A percentile compares a stretch with the other conserved stretches of the same genome.
phyloP scores from a whole-genome alignment of 2,329 filamentous ascomycete genomes.

The Helotiales sp. region DNA sequence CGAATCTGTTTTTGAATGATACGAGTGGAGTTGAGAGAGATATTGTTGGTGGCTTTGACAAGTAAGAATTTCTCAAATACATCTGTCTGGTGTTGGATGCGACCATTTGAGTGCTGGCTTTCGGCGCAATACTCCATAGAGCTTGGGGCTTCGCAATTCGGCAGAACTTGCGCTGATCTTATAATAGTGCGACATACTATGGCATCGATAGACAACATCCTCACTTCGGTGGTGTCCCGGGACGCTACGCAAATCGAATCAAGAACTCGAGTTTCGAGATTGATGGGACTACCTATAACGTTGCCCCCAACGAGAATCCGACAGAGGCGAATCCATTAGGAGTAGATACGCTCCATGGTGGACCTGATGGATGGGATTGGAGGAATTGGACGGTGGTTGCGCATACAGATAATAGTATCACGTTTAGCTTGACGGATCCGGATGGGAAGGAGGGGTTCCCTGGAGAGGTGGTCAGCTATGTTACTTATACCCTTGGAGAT shows the following conservation, averaged over 20 bases:
- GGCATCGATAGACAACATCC: conserved; percentile 62
- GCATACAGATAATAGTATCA: conserved; percentile 65
- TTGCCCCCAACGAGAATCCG: conserved; percentile 64
- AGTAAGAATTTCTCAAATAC: no score
- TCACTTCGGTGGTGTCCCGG: conserved; percentile 72
- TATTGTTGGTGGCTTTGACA: conserved; percentile 73
- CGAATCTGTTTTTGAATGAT: conserved; percentile 70
- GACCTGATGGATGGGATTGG: conserved; percentile 70
- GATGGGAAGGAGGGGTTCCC: conserved; percentile 78
- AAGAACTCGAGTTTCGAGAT: conserved; percentile 73
- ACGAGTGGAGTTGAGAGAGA: conserved; percentile 68
- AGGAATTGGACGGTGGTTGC: conserved; percentile 76
- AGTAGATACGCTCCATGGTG: conserved; percentile 67
- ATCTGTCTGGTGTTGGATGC: no score
- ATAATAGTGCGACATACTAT: conserved; percentile 74
- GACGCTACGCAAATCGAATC: conserved; percentile 80
- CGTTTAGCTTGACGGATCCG: conserved; percentile 71
- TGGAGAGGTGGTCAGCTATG: conserved; percentile 71
- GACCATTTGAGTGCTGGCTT: no score
- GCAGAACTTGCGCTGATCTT: no score
- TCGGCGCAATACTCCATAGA: no score
- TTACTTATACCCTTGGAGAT: conserved; percentile 70
- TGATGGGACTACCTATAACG: conserved; percentile 60
- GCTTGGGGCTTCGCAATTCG: no score
- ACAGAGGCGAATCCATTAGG: conserved; percentile 51